Conservation (phyloP, 2,329 filamentous ascomycete species). For the Arthroderma uncinatum region DNA sequence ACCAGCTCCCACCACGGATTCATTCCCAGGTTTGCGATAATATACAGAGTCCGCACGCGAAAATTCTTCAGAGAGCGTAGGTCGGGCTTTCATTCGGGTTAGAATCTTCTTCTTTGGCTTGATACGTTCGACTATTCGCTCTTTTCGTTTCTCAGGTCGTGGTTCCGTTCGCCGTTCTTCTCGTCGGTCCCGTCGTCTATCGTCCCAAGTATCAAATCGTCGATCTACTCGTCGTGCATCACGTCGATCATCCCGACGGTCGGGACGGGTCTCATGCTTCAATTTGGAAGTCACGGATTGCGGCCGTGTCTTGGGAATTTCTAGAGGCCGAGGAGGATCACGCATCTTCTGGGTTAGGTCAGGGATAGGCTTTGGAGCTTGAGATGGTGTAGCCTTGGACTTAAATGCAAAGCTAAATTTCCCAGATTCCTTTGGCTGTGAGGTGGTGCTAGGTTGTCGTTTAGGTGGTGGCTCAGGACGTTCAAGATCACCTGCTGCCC, state of each 20-base stretch:
- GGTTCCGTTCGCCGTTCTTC: conserved; percentile 13
- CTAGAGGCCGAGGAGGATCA: conserved; percentile 28
- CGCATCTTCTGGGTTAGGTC: conserved; percentile 41
- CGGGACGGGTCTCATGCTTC: conserved; percentile 31
- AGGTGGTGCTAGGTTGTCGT: conserved; percentile 44
- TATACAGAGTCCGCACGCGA: conserved; percentile 78
- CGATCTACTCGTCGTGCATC: conserved; percentile 31
- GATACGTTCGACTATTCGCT: conserved; percentile 36
- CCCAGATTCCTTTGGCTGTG: conserved; percentile 44
- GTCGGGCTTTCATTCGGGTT: conserved; percentile 59
- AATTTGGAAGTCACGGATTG: conserved; percentile 26
- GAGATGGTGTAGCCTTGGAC: conserved; percentile 52
- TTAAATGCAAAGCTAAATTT: conserved; percentile 96
- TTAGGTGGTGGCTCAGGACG: conserved; percentile 34
- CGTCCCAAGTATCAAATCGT: conserved; percentile 32
- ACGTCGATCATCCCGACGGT: conserved; percentile 33
- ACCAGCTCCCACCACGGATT: conserved; percentile 88
- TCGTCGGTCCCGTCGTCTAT: conserved; percentile 24
- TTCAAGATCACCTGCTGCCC: conserved; percentile 36
- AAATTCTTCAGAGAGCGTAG: conserved; percentile 59
- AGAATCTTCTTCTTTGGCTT: conserved; percentile 51
- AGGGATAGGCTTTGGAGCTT: conserved; percentile 41
- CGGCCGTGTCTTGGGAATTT: conserved; percentile 30
- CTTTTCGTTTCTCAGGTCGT: conserved; percentile 37
- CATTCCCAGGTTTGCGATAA: conserved; percentile 90